Percentiles rank a stretch among this genome's conserved stretches.
Conservation (phyloP, 768 basidiomycete genomes). For the Hebeloma cylindrosporum region DNA sequence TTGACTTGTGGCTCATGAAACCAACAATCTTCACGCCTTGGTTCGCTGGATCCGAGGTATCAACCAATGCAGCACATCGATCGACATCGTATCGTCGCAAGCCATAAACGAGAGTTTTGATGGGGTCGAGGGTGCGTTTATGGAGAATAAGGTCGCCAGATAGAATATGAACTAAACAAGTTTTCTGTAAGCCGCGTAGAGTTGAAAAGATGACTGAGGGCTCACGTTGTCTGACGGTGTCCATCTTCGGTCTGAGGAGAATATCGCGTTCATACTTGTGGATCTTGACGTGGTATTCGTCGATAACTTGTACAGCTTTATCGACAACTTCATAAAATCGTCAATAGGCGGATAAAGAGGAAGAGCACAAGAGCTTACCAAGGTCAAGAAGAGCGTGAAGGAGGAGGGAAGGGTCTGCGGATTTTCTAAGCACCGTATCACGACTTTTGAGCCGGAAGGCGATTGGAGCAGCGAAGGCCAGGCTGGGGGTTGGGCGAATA, state of each 20-base stretch:
- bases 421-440: constrained; percentile 60
- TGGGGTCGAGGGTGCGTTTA: constrained; percentile 71
- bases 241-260: constrained; percentile 59
- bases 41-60: constrained; percentile 40
- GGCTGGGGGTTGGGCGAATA: constrained; percentile 45
- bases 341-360: background rate
- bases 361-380: constrained; percentile 29
- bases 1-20: constrained; percentile 67
- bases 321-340: constrained; percentile 54
- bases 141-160: constrained; percentile 73
- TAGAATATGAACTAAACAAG: constrained; percentile 63
- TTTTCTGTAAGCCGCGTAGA: background rate
- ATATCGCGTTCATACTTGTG: constrained; percentile 59
- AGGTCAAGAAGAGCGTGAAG: constrained; percentile 69
- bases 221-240: constrained; percentile 59
- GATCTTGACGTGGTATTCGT: constrained; percentile 65
- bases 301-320: constrained; percentile 63
- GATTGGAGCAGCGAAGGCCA: constrained; percentile 56
- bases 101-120: constrained; percentile 68
- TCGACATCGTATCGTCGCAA: constrained; percentile 70
- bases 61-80: constrained; percentile 57
- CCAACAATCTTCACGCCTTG: constrained; percentile 46
- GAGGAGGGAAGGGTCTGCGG: constrained; percentile 67
- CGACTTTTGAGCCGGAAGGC: constrained; percentile 53
- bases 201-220: background rate